Percentiles rank a stretch among this genome's conserved stretches.
Conservation (phyloP, 1,284 basidiomycete genomes). For the Lignosus rhinocerotis region DNA sequence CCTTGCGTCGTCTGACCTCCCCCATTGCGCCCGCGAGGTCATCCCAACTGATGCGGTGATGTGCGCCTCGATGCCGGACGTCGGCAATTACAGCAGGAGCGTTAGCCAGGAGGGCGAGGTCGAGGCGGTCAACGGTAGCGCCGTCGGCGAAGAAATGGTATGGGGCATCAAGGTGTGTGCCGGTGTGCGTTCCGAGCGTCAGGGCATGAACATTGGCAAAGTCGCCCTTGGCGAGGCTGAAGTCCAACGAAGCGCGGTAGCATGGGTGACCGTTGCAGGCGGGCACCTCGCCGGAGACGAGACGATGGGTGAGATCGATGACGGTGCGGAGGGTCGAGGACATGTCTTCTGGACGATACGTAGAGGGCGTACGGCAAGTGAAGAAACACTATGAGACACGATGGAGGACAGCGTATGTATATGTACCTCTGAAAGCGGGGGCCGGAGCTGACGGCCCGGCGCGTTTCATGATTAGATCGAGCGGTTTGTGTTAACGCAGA, state of each 20-base stretch:
- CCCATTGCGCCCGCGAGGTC: constrained; percentile 19
- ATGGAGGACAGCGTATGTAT: neutral
- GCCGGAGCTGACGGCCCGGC: too few species aligned
- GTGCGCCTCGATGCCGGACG: constrained; percentile 18
- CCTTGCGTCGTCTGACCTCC: constrained; percentile 32
- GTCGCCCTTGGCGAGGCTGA: constrained; percentile 31
- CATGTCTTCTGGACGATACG: neutral
- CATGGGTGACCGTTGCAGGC: constrained; percentile 59
- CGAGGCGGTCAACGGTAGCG: constrained; percentile 53
- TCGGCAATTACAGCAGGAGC: constrained; percentile 49
- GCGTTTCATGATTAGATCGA: too few species aligned
- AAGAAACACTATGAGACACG: too few species aligned
- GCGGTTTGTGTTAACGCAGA: too few species aligned
- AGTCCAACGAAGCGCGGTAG: constrained; percentile 37
- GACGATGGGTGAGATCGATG: constrained; percentile 57
- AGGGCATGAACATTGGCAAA: constrained; percentile 52
- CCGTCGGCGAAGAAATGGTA: constrained; percentile 62
- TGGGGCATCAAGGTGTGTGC: constrained; percentile 74
- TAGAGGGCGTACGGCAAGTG: neutral
- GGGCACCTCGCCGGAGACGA: constrained; percentile 40
- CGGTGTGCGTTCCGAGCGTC: constrained; percentile 56
- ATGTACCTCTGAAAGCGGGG: neutral
- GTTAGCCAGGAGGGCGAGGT: constrained; percentile 51
- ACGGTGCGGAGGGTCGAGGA: neutral
- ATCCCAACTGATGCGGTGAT: constrained; percentile 24